phyloP scores from a whole-genome alignment of 768 basidiomycete genomes.

The Dictyophora rubrovolvata region DNA sequence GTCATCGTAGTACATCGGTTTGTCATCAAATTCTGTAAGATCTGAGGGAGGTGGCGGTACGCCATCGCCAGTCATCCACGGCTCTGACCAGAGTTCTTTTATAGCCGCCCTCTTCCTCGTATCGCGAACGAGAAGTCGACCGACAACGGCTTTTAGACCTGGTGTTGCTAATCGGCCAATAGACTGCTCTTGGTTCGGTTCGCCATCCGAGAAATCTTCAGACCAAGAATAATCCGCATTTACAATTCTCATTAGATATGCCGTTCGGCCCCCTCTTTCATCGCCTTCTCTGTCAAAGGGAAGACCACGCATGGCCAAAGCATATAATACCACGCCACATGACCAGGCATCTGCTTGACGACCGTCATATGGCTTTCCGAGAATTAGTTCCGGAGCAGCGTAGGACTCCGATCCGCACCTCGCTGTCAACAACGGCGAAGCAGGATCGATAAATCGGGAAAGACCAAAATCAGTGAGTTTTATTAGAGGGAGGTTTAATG shows the following conservation, averaged over 20 bases:
- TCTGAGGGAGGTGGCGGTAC: constrained; percentile 18
- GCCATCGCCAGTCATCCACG: constrained; percentile 35
- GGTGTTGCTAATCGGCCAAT: constrained; percentile 24
- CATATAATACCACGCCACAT: constrained; percentile 79
- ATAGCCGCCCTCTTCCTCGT: constrained; percentile 53
- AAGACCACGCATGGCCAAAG: constrained; percentile 54
- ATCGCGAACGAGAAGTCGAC: constrained; percentile 57
- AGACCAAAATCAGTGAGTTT: constrained; percentile 87
- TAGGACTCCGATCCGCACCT: constrained; percentile 86
- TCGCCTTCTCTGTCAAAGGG: constrained; percentile 50
- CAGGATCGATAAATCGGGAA: constrained; percentile 69
- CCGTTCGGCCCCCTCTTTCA: constrained; percentile 22
- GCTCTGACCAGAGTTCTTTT: constrained; percentile 48
- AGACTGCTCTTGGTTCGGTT: constrained; percentile 13
- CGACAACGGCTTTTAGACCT: constrained; percentile 47
- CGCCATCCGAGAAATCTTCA: constrained; percentile 19
- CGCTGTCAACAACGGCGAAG: constrained; percentile 53
- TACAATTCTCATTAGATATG: constrained; percentile 71
- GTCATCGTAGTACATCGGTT: background rate
- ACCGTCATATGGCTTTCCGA: constrained; percentile 64
- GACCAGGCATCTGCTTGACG: constrained; percentile 85
- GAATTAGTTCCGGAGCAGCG: constrained; percentile 70
- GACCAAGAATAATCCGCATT: constrained; percentile 76
- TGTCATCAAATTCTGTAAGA: background rate
- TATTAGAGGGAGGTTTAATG: constrained; percentile 43